Evolutionary conservation across 805 yeast species (phyloP).

Genomic region (Candida railenensis): DNA sequence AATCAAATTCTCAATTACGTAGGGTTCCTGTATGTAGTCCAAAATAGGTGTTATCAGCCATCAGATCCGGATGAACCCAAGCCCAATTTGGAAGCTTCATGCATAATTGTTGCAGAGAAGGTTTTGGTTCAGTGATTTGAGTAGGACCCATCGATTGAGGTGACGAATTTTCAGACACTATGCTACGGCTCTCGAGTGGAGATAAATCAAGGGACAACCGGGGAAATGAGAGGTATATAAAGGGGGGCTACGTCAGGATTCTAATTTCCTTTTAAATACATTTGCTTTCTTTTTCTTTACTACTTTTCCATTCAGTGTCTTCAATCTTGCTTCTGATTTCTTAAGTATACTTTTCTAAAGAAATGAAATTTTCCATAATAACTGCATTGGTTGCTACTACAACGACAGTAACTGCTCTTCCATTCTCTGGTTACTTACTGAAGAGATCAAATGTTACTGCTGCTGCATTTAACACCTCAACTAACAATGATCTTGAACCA

Average conservation of each 20-base stretch:
- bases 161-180: not conserved
- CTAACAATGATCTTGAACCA: slow-evolving; percentile 16
- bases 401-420: slow-evolving; percentile 14
- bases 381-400: slow-evolving; percentile 10
- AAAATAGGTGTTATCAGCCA: not conserved
- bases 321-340: not conserved
- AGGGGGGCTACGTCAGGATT: not conserved
- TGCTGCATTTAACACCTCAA: slow-evolving; percentile 16
- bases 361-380: not conserved
- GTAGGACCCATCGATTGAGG: not conserved
- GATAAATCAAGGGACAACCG: no score
- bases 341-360: not conserved
- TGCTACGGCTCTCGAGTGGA: not conserved
- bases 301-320: not conserved
- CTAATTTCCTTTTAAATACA: no score
- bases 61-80: not conserved
- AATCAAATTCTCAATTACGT: not conserved
- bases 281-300: not conserved
- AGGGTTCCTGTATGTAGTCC: not conserved
- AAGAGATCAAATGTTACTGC: slow-evolving; percentile 11
- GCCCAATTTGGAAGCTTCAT: not conserved
- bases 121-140: not conserved
- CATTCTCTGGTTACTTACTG: slow-evolving; percentile 5
- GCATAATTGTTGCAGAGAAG: slow-evolving; percentile 1
- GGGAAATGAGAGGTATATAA: not conserved